Percentiles rank a stretch among this genome's conserved stretches.
These are phyloP conservation scores for Rhizopus arrhizus DNA, from an alignment of 371 early-diverging fungal species.

Conservation along the genomic window DNA sequence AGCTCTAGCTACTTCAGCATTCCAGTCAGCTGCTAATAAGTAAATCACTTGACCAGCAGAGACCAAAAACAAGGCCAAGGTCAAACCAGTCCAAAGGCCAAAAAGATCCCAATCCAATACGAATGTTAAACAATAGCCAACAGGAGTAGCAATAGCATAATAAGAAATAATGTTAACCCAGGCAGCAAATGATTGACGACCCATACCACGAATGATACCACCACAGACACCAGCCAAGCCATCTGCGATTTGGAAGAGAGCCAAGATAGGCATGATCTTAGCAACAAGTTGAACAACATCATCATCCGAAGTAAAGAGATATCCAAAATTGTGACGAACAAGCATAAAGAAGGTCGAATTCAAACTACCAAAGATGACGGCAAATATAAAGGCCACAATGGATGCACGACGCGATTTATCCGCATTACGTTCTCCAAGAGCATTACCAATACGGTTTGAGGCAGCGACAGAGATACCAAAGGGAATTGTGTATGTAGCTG, in stretches of 20 bases:
- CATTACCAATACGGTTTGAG: slow-evolving; percentile 77
- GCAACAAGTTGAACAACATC: slow-evolving; percentile 70
- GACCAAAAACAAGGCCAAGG: slow-evolving; percentile 50
- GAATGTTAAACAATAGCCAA: slow-evolving; percentile 64
- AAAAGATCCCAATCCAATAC: slow-evolving; percentile 51
- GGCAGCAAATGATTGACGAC: slow-evolving; percentile 69
- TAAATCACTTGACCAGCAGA: slow-evolving; percentile 34
- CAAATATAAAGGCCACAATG: slow-evolving; percentile 45
- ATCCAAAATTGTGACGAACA: slow-evolving; percentile 56
- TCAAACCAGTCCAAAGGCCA: slow-evolving; percentile 70
- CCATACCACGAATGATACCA: slow-evolving; percentile 71
- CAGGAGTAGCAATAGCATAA: slow-evolving; percentile 66
- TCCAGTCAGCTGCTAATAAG: slow-evolving; percentile 42
- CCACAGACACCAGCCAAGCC: slow-evolving; percentile 64
- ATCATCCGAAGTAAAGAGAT: slow-evolving; percentile 65
- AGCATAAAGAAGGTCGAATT: slow-evolving; percentile 37
- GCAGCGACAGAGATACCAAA: slow-evolving; percentile 72
- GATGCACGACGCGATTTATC: slow-evolving; percentile 46
- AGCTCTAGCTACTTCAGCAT: slow-evolving; percentile 39
- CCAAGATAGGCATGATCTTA: slow-evolving; percentile 69
- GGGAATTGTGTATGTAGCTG: slow-evolving; percentile 69
- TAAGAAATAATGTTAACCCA: slow-evolving; percentile 64
- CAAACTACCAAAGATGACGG: slow-evolving; percentile 37
- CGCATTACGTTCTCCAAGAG: slow-evolving; percentile 57
- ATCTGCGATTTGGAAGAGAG: slow-evolving; percentile 77